Evolutionary conservation across 1,139 yeast species (phyloP).

Genomic region (Komagataea norvegica): DNA sequence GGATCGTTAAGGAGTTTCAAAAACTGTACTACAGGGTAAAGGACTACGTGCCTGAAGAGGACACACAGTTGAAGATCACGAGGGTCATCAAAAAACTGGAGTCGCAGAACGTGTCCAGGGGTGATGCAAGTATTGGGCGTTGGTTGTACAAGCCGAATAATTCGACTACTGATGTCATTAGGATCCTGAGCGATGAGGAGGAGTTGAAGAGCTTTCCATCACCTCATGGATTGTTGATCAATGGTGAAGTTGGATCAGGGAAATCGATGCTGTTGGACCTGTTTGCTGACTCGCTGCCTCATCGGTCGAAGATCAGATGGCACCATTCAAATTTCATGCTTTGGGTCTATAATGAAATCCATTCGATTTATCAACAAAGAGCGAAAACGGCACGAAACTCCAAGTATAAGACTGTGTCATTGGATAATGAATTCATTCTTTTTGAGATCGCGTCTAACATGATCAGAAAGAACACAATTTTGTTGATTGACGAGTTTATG

Average conservation of each 20-base stretch:
- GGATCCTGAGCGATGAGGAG: constrained; percentile 58
- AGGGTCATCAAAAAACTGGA: constrained; percentile 46
- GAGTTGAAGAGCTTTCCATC: constrained; percentile 51
- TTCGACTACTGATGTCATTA: constrained; percentile 36
- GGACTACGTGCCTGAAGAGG: constrained; percentile 56
- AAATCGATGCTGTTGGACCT: constrained; percentile 72
- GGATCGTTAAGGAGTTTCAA: constrained; percentile 63
- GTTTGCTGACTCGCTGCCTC: constrained; percentile 62
- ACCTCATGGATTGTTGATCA: constrained; percentile 61
- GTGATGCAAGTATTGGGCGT: background rate
- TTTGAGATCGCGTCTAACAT: constrained; percentile 65
- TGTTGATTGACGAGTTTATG: constrained; percentile 70
- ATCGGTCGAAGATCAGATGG: constrained; percentile 62
- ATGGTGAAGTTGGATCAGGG: constrained; percentile 77
- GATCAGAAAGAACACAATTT: constrained; percentile 53
- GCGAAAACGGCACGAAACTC: constrained; percentile 25
- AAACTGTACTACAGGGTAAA: constrained; percentile 54
- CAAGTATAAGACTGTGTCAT: constrained; percentile 27
- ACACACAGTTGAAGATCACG: constrained; percentile 44
- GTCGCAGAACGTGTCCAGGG: constrained; percentile 11
- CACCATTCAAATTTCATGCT: constrained; percentile 67
- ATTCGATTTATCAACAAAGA: constrained; percentile 45
- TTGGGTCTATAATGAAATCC: constrained; percentile 63
- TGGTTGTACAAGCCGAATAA: constrained; percentile 8
- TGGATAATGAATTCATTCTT: constrained; percentile 61